Evolutionary conservation across 148 eudicot genomes (phyloP), one percentile per base, ranked within the genome.

Genomic region (Rheum nobile): DNA sequence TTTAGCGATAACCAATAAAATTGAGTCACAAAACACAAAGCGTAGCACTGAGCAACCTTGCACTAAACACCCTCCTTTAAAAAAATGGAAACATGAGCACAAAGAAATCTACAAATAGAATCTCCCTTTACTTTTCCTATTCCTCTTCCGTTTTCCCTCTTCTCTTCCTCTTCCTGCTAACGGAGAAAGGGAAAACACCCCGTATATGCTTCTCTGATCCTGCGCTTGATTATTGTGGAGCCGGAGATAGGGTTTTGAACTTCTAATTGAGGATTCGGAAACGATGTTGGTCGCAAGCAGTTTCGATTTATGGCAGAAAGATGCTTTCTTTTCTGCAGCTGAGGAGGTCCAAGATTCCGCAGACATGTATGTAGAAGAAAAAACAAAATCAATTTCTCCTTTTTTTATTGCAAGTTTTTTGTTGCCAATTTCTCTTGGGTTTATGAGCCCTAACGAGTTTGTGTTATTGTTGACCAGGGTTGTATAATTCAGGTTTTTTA

Each of bases 251-350:
- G 55, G 55, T n/a, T n/a, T 50, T 50, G 24, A 50, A n/a, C 55
- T 50, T 50, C n/a, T 46, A 8, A 65, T 42, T 42, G 54, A 41
- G 22, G 47, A 8, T n/a, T 71, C 22, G 44, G 7, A 50, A 12
- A 57, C 8, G 59, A 91, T 91, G 98, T 83, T 93, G 97, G 97
- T 93, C 55, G 85, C 95, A n/a, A 88, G 85, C 79, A 84, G 88
- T 41, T 93, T 93, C 77, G 98, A 93, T 91, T 84, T 89, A 83
- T 93, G 98, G 98, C 92, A 88, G 84, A 89, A 82, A 71, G 98
- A 93, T 67, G 52, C 86, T 29, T 93, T 93, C 41, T 93, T 93
- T 79, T 84, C 95, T 39, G 98, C 95, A 11, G 98, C 97, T 28
- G 98, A 93, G 72, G 95, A 91, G 82, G 97, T 93, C 72, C 97